A percentile compares a stretch with the other conserved stretches of the same genome.
Evolutionary conservation across 2,329 filamentous ascomycete genomes (phyloP).

Genomic region (Dryadomyces sulphureus): DNA sequence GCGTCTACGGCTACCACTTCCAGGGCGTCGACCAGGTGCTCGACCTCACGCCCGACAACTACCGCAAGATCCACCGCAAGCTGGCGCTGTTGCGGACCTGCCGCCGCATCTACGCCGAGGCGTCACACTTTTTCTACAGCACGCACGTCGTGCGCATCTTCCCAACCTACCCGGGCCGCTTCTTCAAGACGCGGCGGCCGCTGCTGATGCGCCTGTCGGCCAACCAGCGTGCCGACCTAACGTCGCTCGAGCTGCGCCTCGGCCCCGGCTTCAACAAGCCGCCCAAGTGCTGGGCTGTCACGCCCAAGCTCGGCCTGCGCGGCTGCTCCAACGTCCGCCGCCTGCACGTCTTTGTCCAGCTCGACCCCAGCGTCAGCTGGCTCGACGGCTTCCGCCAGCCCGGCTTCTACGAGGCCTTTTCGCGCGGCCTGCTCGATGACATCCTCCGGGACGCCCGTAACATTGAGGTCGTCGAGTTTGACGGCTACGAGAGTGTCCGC

Average conservation of each 20-base stretch:
- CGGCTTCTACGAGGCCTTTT: slow-evolving; percentile 58
- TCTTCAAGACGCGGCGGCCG: slow-evolving; percentile 61
- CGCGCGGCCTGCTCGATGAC: slow-evolving; percentile 36
- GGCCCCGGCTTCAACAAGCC: slow-evolving; percentile 61
- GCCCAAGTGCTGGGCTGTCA: slow-evolving; percentile 56
- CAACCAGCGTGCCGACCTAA: slow-evolving; percentile 43
- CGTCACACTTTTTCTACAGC: slow-evolving; percentile 51
- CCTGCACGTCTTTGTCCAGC: slow-evolving; percentile 55
- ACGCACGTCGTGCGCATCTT: slow-evolving; percentile 50
- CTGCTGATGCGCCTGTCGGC: slow-evolving; percentile 51
- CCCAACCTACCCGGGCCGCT: slow-evolving; percentile 45
- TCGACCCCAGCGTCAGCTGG: slow-evolving; percentile 51
- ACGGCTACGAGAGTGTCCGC: slow-evolving; percentile 51
- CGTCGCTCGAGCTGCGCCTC: slow-evolving; percentile 52
- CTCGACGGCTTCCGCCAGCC: slow-evolving; percentile 55
- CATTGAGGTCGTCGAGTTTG: slow-evolving; percentile 48
- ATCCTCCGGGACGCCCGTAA: slow-evolving; percentile 43
- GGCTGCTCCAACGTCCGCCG: slow-evolving; percentile 45
- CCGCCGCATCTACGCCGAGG: slow-evolving; percentile 45
- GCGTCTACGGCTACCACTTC: slow-evolving; percentile 53
- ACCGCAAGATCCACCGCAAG: slow-evolving; percentile 43
- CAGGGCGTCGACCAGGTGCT: slow-evolving; percentile 35
- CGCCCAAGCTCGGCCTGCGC: slow-evolving; percentile 44
- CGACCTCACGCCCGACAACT: slow-evolving; percentile 53
- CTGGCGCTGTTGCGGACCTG: slow-evolving; percentile 48